Evolutionary conservation across 805 yeast species (phyloP), one percentile per base, ranked within the genome.

Genomic region (Pichia cabralensis): DNA sequence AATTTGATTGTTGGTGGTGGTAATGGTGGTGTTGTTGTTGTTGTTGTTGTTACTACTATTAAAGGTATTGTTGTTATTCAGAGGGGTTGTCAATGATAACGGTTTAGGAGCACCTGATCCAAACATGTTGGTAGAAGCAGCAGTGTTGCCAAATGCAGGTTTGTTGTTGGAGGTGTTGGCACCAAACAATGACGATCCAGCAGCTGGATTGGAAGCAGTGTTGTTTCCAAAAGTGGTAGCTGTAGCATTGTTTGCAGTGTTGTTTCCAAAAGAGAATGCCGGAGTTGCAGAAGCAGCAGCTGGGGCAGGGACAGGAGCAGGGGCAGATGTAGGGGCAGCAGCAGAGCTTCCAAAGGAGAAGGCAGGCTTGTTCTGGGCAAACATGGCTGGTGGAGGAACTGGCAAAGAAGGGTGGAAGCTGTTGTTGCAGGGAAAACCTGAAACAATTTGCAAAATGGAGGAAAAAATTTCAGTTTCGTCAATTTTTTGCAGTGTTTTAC

Each of bases 141-240:
- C n/a, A 8, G n/a, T 22, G 17, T 30, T 15, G 8, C 54, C 53
- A 22, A 46, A 33, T 3, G 44, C 13, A 25, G 34, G 16, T 22
- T 36, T 8, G 33, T 38, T 43, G 17, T 42, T 6, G 48, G 30
- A 7, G 49, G 42, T 12, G 43, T 18, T 14, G 28, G 28, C 28
- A 17, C 28, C 28, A 26, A 26, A 26, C 10, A 10, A 49, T 35
- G 11, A 24, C 40, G n/a, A n/a, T 45, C 34, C 36, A 38, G 41
- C 39, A 11, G 41, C 24, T 24, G 41, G 26, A 27, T 27, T 15
- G 10, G 22, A 20, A 20, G 22, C n/a, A n/a, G 22, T 20, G 22
- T 20, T 20, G 22, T 8, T 8, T 20, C 24, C 24, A 22, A 6
- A 11, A 9, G 24, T 22, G 8, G 33, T 21, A 36, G 16, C 26